These are phyloP conservation scores for Hanseniaspora pseudoguilliermondii DNA, from an alignment of 805 yeast species.

Conservation along the genomic window DNA sequence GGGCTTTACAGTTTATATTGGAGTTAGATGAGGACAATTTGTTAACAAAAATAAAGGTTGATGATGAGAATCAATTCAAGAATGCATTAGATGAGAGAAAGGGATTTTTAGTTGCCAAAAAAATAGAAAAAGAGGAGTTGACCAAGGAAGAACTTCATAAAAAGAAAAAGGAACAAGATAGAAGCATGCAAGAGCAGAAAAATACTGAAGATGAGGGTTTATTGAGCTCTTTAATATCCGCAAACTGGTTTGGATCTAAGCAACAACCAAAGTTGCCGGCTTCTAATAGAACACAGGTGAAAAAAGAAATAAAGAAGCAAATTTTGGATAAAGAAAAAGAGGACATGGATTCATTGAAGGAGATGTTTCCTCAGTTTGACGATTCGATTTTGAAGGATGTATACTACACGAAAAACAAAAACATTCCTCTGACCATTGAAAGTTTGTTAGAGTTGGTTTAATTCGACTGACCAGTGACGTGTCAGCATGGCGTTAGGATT, in stretches of 20 bases:
- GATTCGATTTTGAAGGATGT: slow-evolving; percentile 57
- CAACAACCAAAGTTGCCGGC: not conserved
- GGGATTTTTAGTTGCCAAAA: slow-evolving; percentile 12
- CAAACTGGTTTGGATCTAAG: slow-evolving; percentile 2
- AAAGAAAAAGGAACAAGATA: not conserved
- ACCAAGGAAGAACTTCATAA: not conserved
- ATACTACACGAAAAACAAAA: slow-evolving; percentile 47
- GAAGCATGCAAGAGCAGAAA: not conserved
- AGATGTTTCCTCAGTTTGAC: slow-evolving; percentile 70
- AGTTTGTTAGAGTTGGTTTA: slow-evolving; percentile 4
- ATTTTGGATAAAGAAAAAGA: slow-evolving; percentile 30
- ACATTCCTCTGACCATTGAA: slow-evolving; percentile 27
- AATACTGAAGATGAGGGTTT: not conserved
- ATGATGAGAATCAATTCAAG: slow-evolving; percentile 46
- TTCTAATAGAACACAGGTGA: not conserved
- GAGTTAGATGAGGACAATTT: slow-evolving; percentile 39
- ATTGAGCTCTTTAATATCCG: not conserved
- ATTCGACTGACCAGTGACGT: too few relatives aligned
- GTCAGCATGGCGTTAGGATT: too few relatives aligned
- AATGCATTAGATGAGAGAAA: slow-evolving; percentile 27
- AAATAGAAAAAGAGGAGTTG: slow-evolving; percentile 1
- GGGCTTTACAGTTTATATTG: slow-evolving; percentile 71
- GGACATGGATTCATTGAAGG: slow-evolving; percentile 38
- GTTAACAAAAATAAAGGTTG: slow-evolving; percentile 37
- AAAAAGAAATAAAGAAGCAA: slow-evolving; percentile 27